A percentile compares a stretch with the other conserved stretches of the same genome.
These are phyloP conservation scores for Arxiozyma bovina DNA, from an alignment of 1,139 yeast species.

Conservation along the genomic window DNA sequence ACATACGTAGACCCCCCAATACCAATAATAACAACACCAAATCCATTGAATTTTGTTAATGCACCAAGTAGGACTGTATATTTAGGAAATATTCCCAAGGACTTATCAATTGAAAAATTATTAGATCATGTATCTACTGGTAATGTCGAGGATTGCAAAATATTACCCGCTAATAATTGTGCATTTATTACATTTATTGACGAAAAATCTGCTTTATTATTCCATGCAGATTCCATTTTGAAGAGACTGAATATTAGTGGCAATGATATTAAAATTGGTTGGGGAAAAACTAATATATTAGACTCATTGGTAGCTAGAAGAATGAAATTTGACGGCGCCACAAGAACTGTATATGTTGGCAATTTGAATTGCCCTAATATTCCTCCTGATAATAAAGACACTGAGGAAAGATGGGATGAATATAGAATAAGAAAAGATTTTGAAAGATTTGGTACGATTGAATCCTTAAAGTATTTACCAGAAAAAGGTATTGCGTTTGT, in stretches of 20 bases:
- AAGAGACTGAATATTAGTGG: constrained; percentile 43
- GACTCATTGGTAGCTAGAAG: constrained; percentile 63
- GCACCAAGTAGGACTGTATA: constrained; percentile 84
- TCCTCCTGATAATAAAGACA: constrained; percentile 10
- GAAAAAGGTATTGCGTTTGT: constrained; percentile 80
- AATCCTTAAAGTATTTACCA: constrained; percentile 63
- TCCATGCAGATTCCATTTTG: constrained; percentile 51
- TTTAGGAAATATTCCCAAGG: constrained; percentile 81
- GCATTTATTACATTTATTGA: constrained; percentile 49
- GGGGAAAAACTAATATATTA: constrained; percentile 68
- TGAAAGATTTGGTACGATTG: constrained; percentile 69
- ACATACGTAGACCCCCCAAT: constrained; percentile 10
- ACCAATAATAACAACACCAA: constrained; percentile 15
- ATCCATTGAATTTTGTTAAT: constrained; percentile 30
- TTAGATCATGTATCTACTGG: constrained; percentile 89
- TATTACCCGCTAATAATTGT: constrained; percentile 45
- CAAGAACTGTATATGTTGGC: constrained; percentile 83
- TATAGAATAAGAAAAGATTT: constrained; percentile 54
- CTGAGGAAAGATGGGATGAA: constrained; percentile 14
- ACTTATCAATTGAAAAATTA: constrained; percentile 69
- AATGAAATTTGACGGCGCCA: constrained; percentile 79
- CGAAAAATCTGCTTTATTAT: constrained; percentile 43
- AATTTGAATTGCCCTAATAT: constrained; percentile 36
- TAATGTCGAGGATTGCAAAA: constrained; percentile 62
- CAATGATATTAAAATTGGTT: constrained; percentile 56